A percentile compares a stretch with the other conserved stretches of the same genome.
Evolutionary conservation across 441 rosid genomes (phyloP).

Genomic region (Erysimum pusillum): DNA sequence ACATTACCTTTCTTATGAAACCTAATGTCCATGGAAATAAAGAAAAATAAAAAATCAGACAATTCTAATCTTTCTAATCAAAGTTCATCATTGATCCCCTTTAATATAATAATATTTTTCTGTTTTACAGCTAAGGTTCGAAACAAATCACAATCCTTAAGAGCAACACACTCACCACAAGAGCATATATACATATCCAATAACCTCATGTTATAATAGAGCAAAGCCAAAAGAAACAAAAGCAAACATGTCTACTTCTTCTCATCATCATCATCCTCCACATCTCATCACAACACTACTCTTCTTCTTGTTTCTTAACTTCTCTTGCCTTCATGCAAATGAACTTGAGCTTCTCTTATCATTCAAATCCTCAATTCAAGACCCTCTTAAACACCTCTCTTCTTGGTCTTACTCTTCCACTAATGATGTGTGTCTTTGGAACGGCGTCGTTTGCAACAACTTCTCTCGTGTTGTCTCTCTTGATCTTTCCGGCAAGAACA

Average conservation of each 20-base stretch:
- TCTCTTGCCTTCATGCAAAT: slow-evolving; percentile 52
- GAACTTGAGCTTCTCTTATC: slow-evolving; percentile 74
- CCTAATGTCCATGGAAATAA: background rate
- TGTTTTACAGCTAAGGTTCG: slow-evolving; percentile 39
- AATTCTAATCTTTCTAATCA: slow-evolving; percentile 17
- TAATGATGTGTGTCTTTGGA: slow-evolving; percentile 67
- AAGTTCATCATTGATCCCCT: slow-evolving; percentile 35
- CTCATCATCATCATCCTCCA: slow-evolving; percentile 37
- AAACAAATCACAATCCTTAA: slow-evolving; percentile 21
- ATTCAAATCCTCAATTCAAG: slow-evolving; percentile 67
- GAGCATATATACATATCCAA: slow-evolving; percentile 60
- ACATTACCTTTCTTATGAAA: slow-evolving; percentile 31
- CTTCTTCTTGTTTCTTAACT: slow-evolving; percentile 54
- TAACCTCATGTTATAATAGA: slow-evolving; percentile 25
- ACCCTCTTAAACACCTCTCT: slow-evolving; percentile 66
- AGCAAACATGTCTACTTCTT: slow-evolving; percentile 43
- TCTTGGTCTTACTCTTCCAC: slow-evolving; percentile 64
- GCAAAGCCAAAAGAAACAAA: slow-evolving; percentile 38
- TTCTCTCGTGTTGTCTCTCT: slow-evolving; percentile 59
- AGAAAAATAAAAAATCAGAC: background rate
- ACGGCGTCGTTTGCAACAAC: slow-evolving; percentile 69
- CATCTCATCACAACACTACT: slow-evolving; percentile 35
- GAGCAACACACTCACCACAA: slow-evolving; percentile 30
- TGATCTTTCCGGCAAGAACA: slow-evolving; percentile 64
- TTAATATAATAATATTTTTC: background rate